Conservation (phyloP, 441 rosid genomes). For the Melastoma candidum region DNA sequence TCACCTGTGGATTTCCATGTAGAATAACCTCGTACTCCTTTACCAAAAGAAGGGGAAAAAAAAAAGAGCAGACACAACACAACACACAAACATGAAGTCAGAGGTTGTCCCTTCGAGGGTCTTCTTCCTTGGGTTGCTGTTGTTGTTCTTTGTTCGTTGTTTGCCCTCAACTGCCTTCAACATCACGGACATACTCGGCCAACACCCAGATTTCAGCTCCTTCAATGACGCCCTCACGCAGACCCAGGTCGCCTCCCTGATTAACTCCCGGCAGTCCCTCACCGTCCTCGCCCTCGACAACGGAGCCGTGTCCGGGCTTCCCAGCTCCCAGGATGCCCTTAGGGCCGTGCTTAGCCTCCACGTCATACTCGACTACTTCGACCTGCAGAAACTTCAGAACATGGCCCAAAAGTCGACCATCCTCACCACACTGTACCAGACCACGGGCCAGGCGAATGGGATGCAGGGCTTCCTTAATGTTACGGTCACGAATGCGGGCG, state of each 20-base stretch:
- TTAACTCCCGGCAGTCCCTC: neutral
- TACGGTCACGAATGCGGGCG: neutral
- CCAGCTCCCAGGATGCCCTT: neutral
- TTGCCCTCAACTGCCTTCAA: constrained; percentile 1
- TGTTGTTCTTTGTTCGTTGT: neutral
- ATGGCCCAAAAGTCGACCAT: neutral
- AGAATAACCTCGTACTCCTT: no score
- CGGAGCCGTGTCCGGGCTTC: constrained; percentile 1
- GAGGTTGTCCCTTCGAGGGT: neutral
- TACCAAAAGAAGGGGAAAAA: no score
- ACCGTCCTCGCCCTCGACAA: constrained; percentile 14
- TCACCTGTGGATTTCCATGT: no score
- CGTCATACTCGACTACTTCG: constrained; percentile 28
- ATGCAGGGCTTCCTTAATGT: constrained; percentile 22
- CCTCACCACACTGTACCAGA: constrained; percentile 24
- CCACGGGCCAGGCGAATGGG: constrained; percentile 20
- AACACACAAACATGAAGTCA: no score
- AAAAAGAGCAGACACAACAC: no score
- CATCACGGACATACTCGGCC: constrained; percentile 7
- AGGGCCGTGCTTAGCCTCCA: constrained; percentile 17
- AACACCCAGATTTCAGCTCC: constrained; percentile 12
- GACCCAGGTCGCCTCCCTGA: constrained; percentile 5
- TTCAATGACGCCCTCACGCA: constrained; percentile 2
- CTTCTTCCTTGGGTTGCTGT: neutral
- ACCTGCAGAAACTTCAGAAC: constrained; percentile 9